Percentiles rank a stretch among this genome's conserved stretches.
Evolutionary conservation across 805 yeast genomes (phyloP).

Genomic region (Barnettozyma salicaria): DNA sequence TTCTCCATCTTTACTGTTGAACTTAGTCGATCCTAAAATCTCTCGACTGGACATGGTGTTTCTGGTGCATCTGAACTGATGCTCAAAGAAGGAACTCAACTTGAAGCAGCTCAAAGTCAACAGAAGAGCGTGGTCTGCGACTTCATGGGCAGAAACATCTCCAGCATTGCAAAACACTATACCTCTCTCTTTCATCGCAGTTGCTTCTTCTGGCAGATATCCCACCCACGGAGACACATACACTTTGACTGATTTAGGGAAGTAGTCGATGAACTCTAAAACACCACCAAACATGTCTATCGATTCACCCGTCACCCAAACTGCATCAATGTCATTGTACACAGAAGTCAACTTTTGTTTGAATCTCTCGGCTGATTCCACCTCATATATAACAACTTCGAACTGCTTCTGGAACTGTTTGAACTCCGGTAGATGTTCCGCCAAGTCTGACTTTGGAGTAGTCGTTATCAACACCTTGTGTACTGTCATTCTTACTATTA

Average conservation of each 20-base stretch:
- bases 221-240: slow-evolving; percentile 59
- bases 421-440: slow-evolving; percentile 42
- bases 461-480: slow-evolving; percentile 31
- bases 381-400: slow-evolving; percentile 33
- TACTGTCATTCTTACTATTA: slow-evolving; percentile 12
- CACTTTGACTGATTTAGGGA: slow-evolving; percentile 43
- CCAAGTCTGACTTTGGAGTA: slow-evolving; percentile 32
- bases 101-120: slow-evolving; percentile 57
- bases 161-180: slow-evolving; percentile 59
- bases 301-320: slow-evolving; percentile 54
- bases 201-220: slow-evolving; percentile 44
- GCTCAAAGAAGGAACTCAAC: slow-evolving; percentile 43
- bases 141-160: slow-evolving; percentile 54
- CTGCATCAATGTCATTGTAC: slow-evolving; percentile 41
- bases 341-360: slow-evolving; percentile 34
- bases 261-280: slow-evolving; percentile 35
- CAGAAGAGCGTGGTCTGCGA: slow-evolving; percentile 64
- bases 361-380: slow-evolving; percentile 38
- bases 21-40: slow-evolving; percentile 28
- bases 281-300: slow-evolving; percentile 43
- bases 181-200: slow-evolving; percentile 37
- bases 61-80: slow-evolving; percentile 32
- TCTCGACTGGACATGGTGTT: slow-evolving; percentile 44
- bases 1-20: slow-evolving; percentile 31
- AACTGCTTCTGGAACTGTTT: slow-evolving; percentile 36